Conservation (phyloP, 1,139 yeast species). For the Debaryomyces fabryi region DNA sequence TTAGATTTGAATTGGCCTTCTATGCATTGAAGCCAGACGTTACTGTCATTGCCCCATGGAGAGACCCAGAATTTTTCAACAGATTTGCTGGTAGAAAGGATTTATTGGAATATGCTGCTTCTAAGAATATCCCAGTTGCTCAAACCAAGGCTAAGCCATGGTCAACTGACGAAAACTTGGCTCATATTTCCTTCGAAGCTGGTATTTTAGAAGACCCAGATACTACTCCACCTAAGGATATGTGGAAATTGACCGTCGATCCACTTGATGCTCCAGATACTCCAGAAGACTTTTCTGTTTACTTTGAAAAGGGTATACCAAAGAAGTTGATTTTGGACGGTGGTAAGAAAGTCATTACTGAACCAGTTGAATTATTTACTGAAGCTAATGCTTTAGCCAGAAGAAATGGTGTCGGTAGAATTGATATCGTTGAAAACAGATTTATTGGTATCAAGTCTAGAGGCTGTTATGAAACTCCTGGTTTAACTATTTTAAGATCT, state of each 20-base stretch:
- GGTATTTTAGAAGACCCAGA: conserved; percentile 98
- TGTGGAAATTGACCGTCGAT: conserved; percentile 98
- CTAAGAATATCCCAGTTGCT: conserved; percentile 88
- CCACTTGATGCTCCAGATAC: conserved; percentile 92
- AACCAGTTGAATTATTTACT: conserved; percentile 88
- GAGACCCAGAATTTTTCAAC: conserved; percentile 92
- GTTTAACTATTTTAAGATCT: conserved; percentile 88
- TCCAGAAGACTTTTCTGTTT: conserved; percentile 87
- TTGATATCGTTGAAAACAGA: conserved; percentile 98
- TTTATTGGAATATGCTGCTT: conserved; percentile 88
- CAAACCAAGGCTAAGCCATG: conserved; percentile 99
- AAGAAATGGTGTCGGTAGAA: conserved; percentile 99
- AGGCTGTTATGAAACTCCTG: conserved; percentile 99
- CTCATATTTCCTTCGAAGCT: conserved; percentile 98
- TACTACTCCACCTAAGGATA: conserved; percentile 98
- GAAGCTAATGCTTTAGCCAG: conserved; percentile 95
- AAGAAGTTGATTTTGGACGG: conserved; percentile 72
- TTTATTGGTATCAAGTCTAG: conserved; percentile 98
- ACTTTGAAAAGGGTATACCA: conserved; percentile 87
- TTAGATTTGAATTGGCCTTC: conserved; percentile 93
- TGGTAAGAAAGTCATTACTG: conserved; percentile 63
- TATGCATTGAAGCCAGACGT: conserved; percentile 98
- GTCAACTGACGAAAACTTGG: conserved; percentile 99
- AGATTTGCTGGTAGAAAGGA: conserved; percentile 98
- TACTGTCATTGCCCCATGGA: conserved; percentile 97